phyloP scores from a whole-genome alignment of 768 basidiomycete genomes.

The Lactarius quietus region DNA sequence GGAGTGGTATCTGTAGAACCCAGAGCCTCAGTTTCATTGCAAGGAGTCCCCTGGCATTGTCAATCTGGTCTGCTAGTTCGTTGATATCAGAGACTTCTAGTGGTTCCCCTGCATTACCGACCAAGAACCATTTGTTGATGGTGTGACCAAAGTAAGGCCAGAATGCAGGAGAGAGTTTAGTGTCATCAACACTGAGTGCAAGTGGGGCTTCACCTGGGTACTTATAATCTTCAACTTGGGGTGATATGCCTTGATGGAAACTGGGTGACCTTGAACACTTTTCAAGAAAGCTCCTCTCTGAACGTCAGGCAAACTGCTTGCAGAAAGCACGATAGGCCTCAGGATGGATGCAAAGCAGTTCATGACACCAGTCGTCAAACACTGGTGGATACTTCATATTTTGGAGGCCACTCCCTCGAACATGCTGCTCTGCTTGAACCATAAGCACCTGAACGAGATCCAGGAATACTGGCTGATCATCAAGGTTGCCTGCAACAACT shows the following conservation, averaged over 20 bases:
- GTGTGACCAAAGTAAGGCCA: slow-evolving; percentile 30
- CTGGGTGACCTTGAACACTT: slow-evolving; percentile 25
- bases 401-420: slow-evolving; percentile 34
- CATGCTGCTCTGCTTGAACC: slow-evolving; percentile 27
- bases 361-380: slow-evolving; percentile 33
- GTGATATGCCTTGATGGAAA: slow-evolving; percentile 29
- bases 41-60: slow-evolving; percentile 14
- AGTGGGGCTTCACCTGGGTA: slow-evolving; percentile 28
- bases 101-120: slow-evolving; percentile 30
- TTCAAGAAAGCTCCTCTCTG: slow-evolving; percentile 26
- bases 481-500: slow-evolving; percentile 30
- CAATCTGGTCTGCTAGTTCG: slow-evolving; percentile 21
- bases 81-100: slow-evolving; percentile 30
- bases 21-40: slow-evolving; percentile 38
- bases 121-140: slow-evolving; percentile 27
- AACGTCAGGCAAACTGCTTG: slow-evolving; percentile 26
- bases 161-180: slow-evolving; percentile 33
- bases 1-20: slow-evolving; percentile 33
- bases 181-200: slow-evolving; percentile 37
- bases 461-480: slow-evolving; percentile 29
- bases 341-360: slow-evolving; percentile 31
- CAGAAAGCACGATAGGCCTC: slow-evolving; percentile 30
- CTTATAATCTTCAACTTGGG: slow-evolving; percentile 15
- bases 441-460: slow-evolving; percentile 35
- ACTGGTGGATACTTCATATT: slow-evolving; percentile 37